Evolutionary conservation across 106 monocot genomes (phyloP).

Genomic region (Hemerocallis citrina): DNA sequence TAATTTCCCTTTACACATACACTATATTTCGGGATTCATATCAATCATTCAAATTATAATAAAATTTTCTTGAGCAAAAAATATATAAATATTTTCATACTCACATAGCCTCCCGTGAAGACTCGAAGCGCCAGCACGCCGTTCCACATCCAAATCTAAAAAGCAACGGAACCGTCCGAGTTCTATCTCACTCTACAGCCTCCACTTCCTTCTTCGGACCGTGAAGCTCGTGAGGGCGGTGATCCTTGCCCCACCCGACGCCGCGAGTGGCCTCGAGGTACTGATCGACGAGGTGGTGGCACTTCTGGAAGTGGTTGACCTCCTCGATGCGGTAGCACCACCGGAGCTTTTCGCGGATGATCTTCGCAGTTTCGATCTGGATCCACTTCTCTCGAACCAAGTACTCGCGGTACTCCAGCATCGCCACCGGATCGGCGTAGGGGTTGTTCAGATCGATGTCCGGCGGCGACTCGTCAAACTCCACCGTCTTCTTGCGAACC

Average conservation of each 20-base stretch:
- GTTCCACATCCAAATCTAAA: no score
- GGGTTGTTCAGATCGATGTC: slow-evolving; percentile 80
- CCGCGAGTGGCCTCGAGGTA: slow-evolving; percentile 87
- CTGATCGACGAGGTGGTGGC: slow-evolving; percentile 77
- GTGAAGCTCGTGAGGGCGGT: slow-evolving; percentile 70
- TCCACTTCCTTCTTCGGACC: slow-evolving; percentile 24
- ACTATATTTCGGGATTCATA: no score
- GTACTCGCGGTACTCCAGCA: slow-evolving; percentile 86
- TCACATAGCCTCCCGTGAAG: no score
- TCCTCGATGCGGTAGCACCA: slow-evolving; percentile 98
- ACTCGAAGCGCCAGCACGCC: no score
- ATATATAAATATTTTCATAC: no score
- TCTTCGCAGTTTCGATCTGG: slow-evolving; percentile 96
- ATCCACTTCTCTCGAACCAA: slow-evolving; percentile 98
- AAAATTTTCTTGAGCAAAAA: no score
- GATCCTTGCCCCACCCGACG: slow-evolving; percentile 89
- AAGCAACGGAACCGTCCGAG: no score
- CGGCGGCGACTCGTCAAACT: slow-evolving; percentile 92
- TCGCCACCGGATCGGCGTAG: slow-evolving; percentile 85
- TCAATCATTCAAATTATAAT: no score
- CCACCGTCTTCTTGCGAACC: slow-evolving; percentile 78
- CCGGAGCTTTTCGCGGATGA: slow-evolving; percentile 67
- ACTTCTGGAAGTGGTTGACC: slow-evolving; percentile 83
- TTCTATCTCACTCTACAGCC: no score
- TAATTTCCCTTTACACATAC: no score